Base-by-base conservation (phyloP, 73 alveolate species). In the Blepharisma stoltei region DNA sequence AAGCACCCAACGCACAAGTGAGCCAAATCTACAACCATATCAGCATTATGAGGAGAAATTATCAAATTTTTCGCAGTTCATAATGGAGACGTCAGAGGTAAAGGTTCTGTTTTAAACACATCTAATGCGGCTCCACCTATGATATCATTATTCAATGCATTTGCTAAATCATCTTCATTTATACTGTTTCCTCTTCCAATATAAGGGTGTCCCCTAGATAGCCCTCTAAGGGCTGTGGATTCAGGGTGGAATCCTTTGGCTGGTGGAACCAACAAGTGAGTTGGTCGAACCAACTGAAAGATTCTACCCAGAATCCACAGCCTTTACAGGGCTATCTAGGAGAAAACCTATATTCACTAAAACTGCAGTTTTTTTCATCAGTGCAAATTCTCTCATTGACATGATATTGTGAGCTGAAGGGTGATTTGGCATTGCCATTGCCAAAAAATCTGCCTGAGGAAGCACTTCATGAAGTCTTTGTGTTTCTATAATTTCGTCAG, bases 11-110 rank as follows among this genome's bases (percentile, higher is more conserved):
- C 53, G 3, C 20, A 11, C 23, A 20, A 14, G n/a, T 65, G 66
- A n/a, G 47, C n/a, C 2, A n/a, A 21, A 65, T 69, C 70, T 2
- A 9, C 27, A 14, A 20, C 18, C 18, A 52, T 11, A 41, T 68
- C 91, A 23, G 87, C 86, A 49, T 77, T 43, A 48, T 84, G 91
- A 48, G 86, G 91, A 45, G 91, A 78, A 54, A 84, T 68, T 9
- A 78, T 32, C 7, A 84, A 83, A 47, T 84, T 84, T 23, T 32
- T 66, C 45, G 54, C 44, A 5, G 23, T 70, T 84, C 91, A 84
- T 11, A 84, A 44, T 44, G 18, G 70, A 54, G 70, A 68, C 0
- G 54, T 71, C 2, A 48, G n/a, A 8, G 76, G 37, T 23, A 84
- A 66, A 6, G 91, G 91, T 54, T 84, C 91, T 5, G 11, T 68